Evolutionary conservation across 2,329 filamentous ascomycete species (phyloP), one percentile per base, ranked within the genome.

Genomic region (Claviceps humidiphila): DNA sequence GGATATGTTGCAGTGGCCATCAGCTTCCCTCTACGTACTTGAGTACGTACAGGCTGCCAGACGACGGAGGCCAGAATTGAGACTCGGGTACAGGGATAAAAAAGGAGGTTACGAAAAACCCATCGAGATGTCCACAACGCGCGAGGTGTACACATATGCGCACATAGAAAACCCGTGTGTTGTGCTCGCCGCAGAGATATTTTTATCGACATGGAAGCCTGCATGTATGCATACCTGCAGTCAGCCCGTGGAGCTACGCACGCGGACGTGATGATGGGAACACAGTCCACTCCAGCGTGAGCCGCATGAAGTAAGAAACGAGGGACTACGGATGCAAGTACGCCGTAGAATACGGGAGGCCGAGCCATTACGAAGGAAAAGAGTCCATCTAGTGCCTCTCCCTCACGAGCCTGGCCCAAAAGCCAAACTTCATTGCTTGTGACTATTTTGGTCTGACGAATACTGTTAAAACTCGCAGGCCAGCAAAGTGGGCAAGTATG

Each of bases 181-280:
- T 37, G n/a, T 47, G 20, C 26, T n/a, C 20, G 30, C 13, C 14
- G 2, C 40, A 17, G 26, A 39, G 14, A 22, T 20, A n/a, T 11
- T 48, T 9, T 20, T 16, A 1, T 26, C 13, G 24, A 30, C 7
- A 16, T 24, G 34, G 47, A n/a, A 39, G 14, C 11, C 47, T 53
- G 51, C 47, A 50, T 43, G 43, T 38, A 30, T 30, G 30, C 47
- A 42, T 53, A 30, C 24, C 20, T 53, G 37, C 51, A 50, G 47
- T 53, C 41, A 38, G 24, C 47, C 47, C 51, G 24, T 45, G 40
- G 24, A 43, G 24, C 9, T 16, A 37, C 14, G 24, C 44, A 16
- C 30, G 17, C 38, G 16, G 50, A 47, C n/a, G 22, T 34, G 9
- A 34, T 34, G 30, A 34, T 34, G 30, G 30, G 30, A 34, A 34